Evolutionary conservation across 768 basidiomycete genomes (phyloP).

Genomic region (Royoungia palumana): DNA sequence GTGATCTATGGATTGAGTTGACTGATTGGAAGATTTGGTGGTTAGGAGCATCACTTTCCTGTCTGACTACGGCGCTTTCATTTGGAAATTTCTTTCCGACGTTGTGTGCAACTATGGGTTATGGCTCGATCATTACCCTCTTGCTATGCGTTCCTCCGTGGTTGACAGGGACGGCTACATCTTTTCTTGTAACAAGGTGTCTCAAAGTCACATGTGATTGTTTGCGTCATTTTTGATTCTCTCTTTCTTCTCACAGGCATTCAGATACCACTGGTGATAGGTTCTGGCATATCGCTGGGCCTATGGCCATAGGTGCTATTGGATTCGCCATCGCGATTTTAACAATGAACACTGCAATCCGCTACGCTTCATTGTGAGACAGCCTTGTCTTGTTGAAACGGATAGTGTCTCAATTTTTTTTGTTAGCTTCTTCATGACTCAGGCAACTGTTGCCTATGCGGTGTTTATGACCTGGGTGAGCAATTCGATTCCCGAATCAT

Average conservation of each 20-base stretch:
- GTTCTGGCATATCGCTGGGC: slow-evolving; percentile 57
- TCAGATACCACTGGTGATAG: slow-evolving; percentile 72
- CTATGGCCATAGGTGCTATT: slow-evolving; percentile 56
- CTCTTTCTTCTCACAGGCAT: slow-evolving; percentile 39
- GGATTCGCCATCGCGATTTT: slow-evolving; percentile 66
- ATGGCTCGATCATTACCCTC: slow-evolving; percentile 55
- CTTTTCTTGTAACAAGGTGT: slow-evolving; percentile 52
- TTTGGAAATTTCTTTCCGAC: slow-evolving; percentile 84
- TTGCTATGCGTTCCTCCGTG: slow-evolving; percentile 78
- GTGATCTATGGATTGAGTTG: slow-evolving; percentile 54
- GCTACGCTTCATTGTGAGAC: slow-evolving; percentile 63
- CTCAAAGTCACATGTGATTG: too few species aligned
- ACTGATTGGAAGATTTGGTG: slow-evolving; percentile 82
- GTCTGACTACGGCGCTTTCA: slow-evolving; percentile 52
- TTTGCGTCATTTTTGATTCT: too few species aligned
- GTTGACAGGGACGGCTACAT: slow-evolving; percentile 55
- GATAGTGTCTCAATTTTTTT: not conserved
- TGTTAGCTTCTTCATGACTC: slow-evolving; percentile 70
- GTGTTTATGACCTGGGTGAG: slow-evolving; percentile 55
- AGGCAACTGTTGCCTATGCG: slow-evolving; percentile 70
- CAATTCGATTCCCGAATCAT: slow-evolving; percentile 66
- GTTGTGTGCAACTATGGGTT: slow-evolving; percentile 68
- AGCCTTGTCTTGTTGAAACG: not conserved
- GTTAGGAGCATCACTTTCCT: slow-evolving; percentile 60
- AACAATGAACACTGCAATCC: slow-evolving; percentile 57